Evolutionary conservation across 129 eudicot species (phyloP), one percentile per base, ranked within the genome.

Genomic region (Centrapalus pauciflorus): DNA sequence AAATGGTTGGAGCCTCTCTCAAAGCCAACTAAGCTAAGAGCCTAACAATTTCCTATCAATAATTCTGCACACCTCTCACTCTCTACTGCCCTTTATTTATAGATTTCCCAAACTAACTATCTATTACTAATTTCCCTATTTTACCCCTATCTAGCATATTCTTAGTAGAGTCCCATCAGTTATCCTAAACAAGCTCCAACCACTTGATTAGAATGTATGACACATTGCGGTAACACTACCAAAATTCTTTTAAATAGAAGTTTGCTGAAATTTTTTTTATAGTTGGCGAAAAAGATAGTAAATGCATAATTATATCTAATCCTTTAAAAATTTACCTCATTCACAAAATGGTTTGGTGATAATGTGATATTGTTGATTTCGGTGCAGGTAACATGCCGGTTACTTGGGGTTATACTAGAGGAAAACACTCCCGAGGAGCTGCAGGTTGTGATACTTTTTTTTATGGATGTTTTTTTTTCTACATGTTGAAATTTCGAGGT

Each of bases 401-500:
- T 91, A 79, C 90, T 87, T 64, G 96, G 96, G 62, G 94, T 87
- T 30, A 70, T 91, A 72, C 88, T 91, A 4, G 96, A 87, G 70
- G 96, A 91, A 83, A 85, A 73, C 69, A 84, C 74, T 61, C 90
- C 96, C 7, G 97, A 91, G 79, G 97, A 91, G 75, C 88, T 91
- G 66, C 97, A 91, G 90, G 96, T 40, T 41, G 25, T 43, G 25
- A 13, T 75, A 55, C 57, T 49, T 49, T 64, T 2, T 8, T 28
- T 34, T 64, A 8, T 34, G 23, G 14, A 37, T 4, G 10, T 19
- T 30, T 8, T 49, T 16, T 28, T 60, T 4, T 54, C 13, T 48
- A 55, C 25, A 24, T 46, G 45, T 73, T 19, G 46, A 49, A 32
- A 5, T 48, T 8, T 32, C 4, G 17, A 35, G 7, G 0, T 51